Percentiles rank a stretch among this genome's conserved stretches.
These are phyloP conservation scores for Tylopilus felleus DNA, from an alignment of 768 basidiomycete species.

Conservation along the genomic window DNA sequence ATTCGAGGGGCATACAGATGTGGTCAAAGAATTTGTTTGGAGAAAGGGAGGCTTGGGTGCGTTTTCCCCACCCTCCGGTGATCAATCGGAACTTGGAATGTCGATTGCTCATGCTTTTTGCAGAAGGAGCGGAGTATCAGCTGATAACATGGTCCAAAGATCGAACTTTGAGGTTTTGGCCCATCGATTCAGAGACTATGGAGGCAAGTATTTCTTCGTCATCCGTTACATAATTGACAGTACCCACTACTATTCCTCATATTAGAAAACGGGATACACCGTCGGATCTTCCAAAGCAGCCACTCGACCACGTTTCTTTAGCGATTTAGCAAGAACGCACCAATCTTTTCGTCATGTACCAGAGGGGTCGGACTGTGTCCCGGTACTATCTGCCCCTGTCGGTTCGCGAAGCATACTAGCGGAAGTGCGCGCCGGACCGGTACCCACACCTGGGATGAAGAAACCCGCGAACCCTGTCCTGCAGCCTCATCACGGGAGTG, in stretches of 20 bases:
- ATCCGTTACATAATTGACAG: not conserved
- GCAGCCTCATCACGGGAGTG: constrained; percentile 35
- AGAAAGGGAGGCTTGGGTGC: constrained; percentile 60
- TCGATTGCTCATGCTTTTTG: not conserved
- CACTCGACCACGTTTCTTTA: constrained; percentile 23
- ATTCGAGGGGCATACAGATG: constrained; percentile 88
- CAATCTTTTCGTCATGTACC: constrained; percentile 59
- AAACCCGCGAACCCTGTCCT: constrained; percentile 26
- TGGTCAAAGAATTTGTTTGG: constrained; percentile 99
- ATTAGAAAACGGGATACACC: constrained; percentile 49
- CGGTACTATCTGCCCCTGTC: constrained; percentile 63
- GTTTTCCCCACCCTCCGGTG: not conserved
- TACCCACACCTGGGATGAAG: constrained; percentile 19
- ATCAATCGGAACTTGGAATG: not conserved
- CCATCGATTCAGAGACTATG: constrained; percentile 67
- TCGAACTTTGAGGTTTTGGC: constrained; percentile 88
- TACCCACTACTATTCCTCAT: constrained; percentile 6
- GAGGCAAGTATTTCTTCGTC: constrained; percentile 41
- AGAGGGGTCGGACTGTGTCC: constrained; percentile 31
- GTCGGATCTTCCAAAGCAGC: constrained; percentile 27
- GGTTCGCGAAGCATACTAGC: constrained; percentile 66
- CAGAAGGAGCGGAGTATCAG: constrained; percentile 55
- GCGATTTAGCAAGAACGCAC: constrained; percentile 24
- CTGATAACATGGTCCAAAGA: constrained; percentile 87
- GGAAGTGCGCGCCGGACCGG: constrained; percentile 60